A percentile compares a stretch with the other conserved stretches of the same genome.
Conservation (phyloP, 2,329 filamentous ascomycete species). For the Aspergillus bombycis region DNA sequence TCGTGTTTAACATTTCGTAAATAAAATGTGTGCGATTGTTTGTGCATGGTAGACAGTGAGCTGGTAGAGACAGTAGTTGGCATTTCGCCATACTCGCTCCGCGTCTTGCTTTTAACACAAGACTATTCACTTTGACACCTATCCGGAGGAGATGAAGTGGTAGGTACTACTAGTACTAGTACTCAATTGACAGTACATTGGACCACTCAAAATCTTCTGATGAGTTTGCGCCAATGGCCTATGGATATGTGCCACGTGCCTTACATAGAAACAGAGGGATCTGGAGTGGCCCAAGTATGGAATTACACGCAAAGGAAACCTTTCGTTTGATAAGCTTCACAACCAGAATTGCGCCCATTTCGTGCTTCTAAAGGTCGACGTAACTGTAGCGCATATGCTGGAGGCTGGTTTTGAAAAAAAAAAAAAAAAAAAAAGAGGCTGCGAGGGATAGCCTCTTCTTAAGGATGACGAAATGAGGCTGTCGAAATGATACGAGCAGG, state of each 20-base stretch:
- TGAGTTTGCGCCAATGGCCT: neutral
- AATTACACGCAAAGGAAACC: neutral
- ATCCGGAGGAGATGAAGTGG: neutral
- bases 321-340: neutral
- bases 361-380: neutral
- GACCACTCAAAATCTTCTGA: neutral
- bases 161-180: too few relatives aligned
- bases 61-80: neutral
- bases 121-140: neutral
- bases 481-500: neutral
- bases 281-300: too few relatives aligned
- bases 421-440: too few relatives aligned
- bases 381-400: neutral
- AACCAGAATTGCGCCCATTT: neutral
- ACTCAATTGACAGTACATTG: neutral
- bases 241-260: neutral
- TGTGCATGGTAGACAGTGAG: neutral
- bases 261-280: neutral
- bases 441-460: neutral
- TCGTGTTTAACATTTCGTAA: neutral
- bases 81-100: neutral
- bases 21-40: neutral
- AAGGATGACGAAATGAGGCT: neutral
- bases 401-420: neutral
- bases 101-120: neutral